phyloP scores from a whole-genome alignment of 2,329 filamentous ascomycete species.

The Pyricularia sp. region DNA sequence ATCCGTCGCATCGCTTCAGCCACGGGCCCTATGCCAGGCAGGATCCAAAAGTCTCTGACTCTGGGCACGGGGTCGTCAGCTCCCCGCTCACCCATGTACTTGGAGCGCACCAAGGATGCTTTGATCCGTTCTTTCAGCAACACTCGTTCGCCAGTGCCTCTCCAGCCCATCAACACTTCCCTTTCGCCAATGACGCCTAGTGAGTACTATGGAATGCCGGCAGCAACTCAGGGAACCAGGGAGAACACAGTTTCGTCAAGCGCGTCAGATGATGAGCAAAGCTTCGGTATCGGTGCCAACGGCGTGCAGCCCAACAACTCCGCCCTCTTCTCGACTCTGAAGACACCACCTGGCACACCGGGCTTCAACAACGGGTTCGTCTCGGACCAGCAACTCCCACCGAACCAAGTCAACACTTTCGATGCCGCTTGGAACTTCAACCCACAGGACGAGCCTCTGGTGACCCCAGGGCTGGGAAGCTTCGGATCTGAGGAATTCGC shows the following conservation, averaged over 20 bases:
- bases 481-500: conserved; percentile 36
- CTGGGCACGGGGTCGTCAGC: conserved; percentile 14
- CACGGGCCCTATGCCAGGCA: conserved; percentile 31
- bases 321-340: conserved; percentile 28
- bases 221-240: conserved; percentile 19
- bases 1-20: conserved; percentile 47
- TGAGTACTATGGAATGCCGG: conserved; percentile 4
- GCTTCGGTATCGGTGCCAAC: conserved; percentile 14
- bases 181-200: conserved; percentile 27
- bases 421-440: conserved; percentile 24
- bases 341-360: conserved; percentile 45
- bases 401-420: conserved; percentile 29
- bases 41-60: conserved; percentile 29
- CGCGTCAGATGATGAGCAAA: conserved; percentile 27
- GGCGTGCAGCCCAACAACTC: conserved; percentile 7
- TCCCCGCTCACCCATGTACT: conserved; percentile 32
- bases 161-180: conserved; percentile 23
- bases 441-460: conserved; percentile 36
- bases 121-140: conserved; percentile 29
- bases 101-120: conserved; percentile 35
- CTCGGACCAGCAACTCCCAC: conserved; percentile 10
- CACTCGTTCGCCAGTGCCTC: conserved; percentile 30
- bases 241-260: conserved; percentile 30
- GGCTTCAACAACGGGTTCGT: conserved; percentile 20
- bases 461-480: conserved; percentile 35